Base-by-base conservation (phyloP, 108 stramenopile genomes). In the Nitzschia putrida region DNA sequence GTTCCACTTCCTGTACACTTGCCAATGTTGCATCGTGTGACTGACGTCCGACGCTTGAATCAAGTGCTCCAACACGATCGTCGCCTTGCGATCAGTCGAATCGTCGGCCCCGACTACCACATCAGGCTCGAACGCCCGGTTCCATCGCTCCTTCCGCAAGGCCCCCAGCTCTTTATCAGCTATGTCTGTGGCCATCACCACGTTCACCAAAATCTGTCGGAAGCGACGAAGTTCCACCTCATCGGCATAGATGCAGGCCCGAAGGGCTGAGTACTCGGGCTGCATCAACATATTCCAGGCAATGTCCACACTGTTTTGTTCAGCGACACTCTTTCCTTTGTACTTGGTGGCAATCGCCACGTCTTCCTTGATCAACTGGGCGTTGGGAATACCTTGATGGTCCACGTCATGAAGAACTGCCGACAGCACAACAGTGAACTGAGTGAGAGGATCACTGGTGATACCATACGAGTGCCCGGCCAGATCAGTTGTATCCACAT, bases 371-470 rank as follows among this genome's bases (percentile, higher is more conserved):
- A 78, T 74, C 13, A 83, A 73, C 53, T 78, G 82, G 14, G 53
- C 66, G 53, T 83, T 83, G 37, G 78, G 66, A 7, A 79, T 79
- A 39, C 82, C 82, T 14, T 39, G 56, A 43, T 83, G 82, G 45
- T 83, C 82, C 25, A 83, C 79, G 53, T 83, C 82, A 44, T 79
- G 79, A 29, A 83, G 55, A 3, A 83, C 42, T 12, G 82, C 78
- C 24, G 82, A 71, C 53, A 83, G 77, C 3, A 80, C 79, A 24
- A 80, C 58, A 3, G 78, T 79, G 65, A 79, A 78, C 13, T 76
- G 74, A n/a, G 78, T 76, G 53, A 83, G 39, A 14, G 82, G 82
- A 42, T 83, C 82, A 24, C 53, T 56, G 56, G 69, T 68, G 43
- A 83, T 79, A 14, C 79, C 82, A 57, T 74, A 74, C n/a, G 59